Conservation (phyloP, 2,329 filamentous ascomycete genomes). For the Xylariales sp. region DNA sequence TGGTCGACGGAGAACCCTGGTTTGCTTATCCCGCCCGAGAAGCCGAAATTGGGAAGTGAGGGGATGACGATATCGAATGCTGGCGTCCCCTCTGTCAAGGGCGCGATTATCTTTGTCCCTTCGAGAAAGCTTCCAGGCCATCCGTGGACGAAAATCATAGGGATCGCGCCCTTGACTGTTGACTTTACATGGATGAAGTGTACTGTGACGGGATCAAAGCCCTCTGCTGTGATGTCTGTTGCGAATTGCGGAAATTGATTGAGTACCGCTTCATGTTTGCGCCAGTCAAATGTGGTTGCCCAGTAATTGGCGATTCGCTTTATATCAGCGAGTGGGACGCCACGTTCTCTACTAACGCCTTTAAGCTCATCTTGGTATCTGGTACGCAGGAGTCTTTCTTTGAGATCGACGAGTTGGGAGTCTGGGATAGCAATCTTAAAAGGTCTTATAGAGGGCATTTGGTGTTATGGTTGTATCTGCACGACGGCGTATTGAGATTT, state of each 20-base stretch:
- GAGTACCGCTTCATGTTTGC: slow-evolving; percentile 24
- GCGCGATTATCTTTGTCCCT: slow-evolving; percentile 41
- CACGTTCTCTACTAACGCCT: not conserved
- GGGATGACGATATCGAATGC: slow-evolving; percentile 54
- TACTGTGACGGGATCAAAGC: slow-evolving; percentile 32
- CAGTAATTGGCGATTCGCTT: slow-evolving; percentile 31
- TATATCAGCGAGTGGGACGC: not conserved
- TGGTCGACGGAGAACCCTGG: slow-evolving; percentile 47
- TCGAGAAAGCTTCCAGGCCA: slow-evolving; percentile 50
- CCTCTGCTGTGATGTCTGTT: slow-evolving; percentile 31
- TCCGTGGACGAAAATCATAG: slow-evolving; percentile 38
- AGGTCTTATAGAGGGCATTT: too few species aligned
- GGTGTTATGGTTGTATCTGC: too few species aligned
- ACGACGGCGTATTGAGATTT: too few species aligned
- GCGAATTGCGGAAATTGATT: slow-evolving; percentile 34
- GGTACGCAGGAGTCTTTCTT: too few species aligned
- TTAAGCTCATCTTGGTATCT: too few species aligned
- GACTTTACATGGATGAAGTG: slow-evolving; percentile 40
- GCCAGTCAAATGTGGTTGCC: slow-evolving; percentile 32
- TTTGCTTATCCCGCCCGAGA: slow-evolving; percentile 47
- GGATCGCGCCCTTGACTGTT: slow-evolving; percentile 22
- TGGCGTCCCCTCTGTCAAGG: slow-evolving; percentile 40
- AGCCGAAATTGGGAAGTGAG: slow-evolving; percentile 53
- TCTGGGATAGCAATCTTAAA: too few species aligned
- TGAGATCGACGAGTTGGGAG: too few species aligned